phyloP scores from a whole-genome alignment of 2,329 filamentous ascomycete species.

The Monosporascus sp. region DNA sequence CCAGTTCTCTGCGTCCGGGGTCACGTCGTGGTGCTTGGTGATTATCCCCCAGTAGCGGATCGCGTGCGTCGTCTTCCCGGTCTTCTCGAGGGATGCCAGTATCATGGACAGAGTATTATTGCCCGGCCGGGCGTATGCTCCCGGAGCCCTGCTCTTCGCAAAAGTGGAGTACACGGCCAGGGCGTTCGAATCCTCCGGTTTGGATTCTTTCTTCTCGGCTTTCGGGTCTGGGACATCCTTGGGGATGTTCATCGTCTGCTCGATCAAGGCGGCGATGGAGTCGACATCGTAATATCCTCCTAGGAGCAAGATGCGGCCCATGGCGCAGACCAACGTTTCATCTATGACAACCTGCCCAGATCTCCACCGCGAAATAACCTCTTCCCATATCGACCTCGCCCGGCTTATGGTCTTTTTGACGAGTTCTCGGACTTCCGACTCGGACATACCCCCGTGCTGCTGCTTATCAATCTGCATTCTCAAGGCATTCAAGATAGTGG shows the following conservation, averaged over 20 bases:
- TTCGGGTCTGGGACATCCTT: slow-evolving; percentile 38
- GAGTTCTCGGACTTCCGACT: slow-evolving; percentile 28
- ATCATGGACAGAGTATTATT: slow-evolving; percentile 63
- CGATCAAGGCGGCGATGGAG: slow-evolving; percentile 68
- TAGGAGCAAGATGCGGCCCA: slow-evolving; percentile 72
- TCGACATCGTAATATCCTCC: slow-evolving; percentile 60
- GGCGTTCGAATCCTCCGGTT: not conserved
- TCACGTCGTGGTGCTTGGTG: slow-evolving; percentile 54
- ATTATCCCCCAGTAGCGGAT: slow-evolving; percentile 73
- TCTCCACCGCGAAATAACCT: slow-evolving; percentile 72
- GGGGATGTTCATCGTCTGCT: slow-evolving; percentile 75
- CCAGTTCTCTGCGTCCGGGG: slow-evolving; percentile 69
- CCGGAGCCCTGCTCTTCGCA: slow-evolving; percentile 8
- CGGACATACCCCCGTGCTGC: slow-evolving; percentile 20
- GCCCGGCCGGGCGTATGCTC: slow-evolving; percentile 38
- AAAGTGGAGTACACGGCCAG: no score
- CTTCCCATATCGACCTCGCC: slow-evolving; percentile 73
- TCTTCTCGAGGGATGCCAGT: slow-evolving; percentile 56
- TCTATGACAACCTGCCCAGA: slow-evolving; percentile 67
- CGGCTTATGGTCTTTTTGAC: slow-evolving; percentile 52
- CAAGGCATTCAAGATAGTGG: slow-evolving; percentile 76
- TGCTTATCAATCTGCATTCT: slow-evolving; percentile 38
- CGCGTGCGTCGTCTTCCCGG: slow-evolving; percentile 57
- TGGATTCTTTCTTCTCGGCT: not conserved
- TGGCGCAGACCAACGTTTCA: slow-evolving; percentile 71